Evolutionary conservation across 371 early-diverging fungal species (phyloP).

Genomic region (Blakeslea trispora): DNA sequence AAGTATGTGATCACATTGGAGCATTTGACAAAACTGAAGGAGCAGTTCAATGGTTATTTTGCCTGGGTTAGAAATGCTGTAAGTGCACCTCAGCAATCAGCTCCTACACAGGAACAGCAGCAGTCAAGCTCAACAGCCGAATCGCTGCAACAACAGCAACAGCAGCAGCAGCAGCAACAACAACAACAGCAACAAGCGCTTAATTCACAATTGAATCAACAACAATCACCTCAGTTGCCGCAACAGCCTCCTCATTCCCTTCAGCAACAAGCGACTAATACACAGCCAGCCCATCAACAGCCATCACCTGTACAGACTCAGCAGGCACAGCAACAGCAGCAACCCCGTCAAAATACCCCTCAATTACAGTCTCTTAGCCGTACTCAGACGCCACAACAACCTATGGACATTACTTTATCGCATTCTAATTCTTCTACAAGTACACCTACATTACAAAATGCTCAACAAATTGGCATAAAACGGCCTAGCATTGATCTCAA

Average conservation of each 20-base stretch:
- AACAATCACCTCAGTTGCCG: constrained; percentile 3
- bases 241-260: background rate
- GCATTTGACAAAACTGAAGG: constrained; percentile 46
- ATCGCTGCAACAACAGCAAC: constrained; percentile 7
- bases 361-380: background rate
- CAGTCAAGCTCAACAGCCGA: constrained; percentile 7
- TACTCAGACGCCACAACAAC: constrained; percentile 2
- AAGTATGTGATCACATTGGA: constrained; percentile 50
- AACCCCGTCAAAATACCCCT: constrained; percentile 16
- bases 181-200: constrained; percentile 9
- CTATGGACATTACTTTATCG: constrained; percentile 2
- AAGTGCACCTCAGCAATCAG: constrained; percentile 29
- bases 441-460: constrained; percentile 9
- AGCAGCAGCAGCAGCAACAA: constrained; percentile 11
- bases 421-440: background rate
- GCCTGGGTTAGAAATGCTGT: constrained; percentile 44
- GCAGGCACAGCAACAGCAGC: constrained; percentile 22
- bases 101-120: constrained; percentile 19
- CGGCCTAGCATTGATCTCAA: constrained; percentile 49
- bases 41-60: constrained; percentile 55
- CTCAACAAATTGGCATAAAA: constrained; percentile 6
- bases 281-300: constrained; percentile 4
- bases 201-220: constrained; percentile 1
- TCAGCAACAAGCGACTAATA: background rate
- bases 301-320: constrained; percentile 12